Base-by-base conservation (phyloP, 192 early-diverging fungal species). In the Backusella parvicylindrica region DNA sequence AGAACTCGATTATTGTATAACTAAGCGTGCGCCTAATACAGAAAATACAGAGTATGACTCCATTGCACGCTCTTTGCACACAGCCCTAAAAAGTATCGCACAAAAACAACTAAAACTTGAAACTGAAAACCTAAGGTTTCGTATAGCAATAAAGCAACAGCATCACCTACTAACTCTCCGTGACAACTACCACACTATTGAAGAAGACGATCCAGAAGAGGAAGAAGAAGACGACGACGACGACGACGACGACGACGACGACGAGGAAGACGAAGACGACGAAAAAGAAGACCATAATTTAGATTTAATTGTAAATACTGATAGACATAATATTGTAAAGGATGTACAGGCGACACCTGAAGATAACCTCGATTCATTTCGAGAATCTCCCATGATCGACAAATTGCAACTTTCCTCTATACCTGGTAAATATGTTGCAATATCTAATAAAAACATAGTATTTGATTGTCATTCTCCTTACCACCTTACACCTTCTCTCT, bases 1-100 rank as follows among this genome's bases (percentile, higher is more conserved):
- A 21, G 40, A 75, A 47, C 40, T 75, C 31, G 78, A 79, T 33
- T 64, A 74, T 32, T 79, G 78, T 56, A 70, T 71, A 16, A 65
- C 71, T 26, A 50, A 72, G 49, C 32, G 41, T 49, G 56, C 21
- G 60, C 35, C 26, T 23, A 41, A 28, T 16, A 31, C 23, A 30
- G 49, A 75, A 28, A 38, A 49, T 5, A n/a, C 37, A 68, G 67
- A 75, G n/a, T 21, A 26, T n/a, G 64, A 74, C n/a, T 5, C 28
- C n/a, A 31, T 64, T 9, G 33, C 47, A 18, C 21, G 53, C 28
- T 43, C 67, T 30, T 56, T 80, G 31, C 40, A 72, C 16, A 18
- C 15, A 31, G 70, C 70, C 28, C 49, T 75, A 11, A 43, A 72
- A 73, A 40, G 16, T 23, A 75, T 75, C 7, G 74, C 70, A 36